These are phyloP conservation scores for Avena atlantica DNA, from an alignment of 176 grass and related monocot genomes.

Conservation along the genomic window DNA sequence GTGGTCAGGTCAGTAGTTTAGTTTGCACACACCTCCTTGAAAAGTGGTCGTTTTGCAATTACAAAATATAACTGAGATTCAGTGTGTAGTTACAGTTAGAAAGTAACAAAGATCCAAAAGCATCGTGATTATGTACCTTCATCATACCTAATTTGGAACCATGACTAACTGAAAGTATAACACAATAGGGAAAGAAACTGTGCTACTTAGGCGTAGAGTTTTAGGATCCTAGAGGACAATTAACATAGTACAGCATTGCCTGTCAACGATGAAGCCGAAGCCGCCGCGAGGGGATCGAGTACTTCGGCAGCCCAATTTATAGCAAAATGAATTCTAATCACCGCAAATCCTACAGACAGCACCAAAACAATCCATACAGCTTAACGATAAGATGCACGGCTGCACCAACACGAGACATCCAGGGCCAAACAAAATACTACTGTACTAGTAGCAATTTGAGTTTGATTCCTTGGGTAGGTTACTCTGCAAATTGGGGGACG, in stretches of 20 bases:
- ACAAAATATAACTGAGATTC: background rate
- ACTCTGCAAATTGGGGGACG: background rate
- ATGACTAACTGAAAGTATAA: background rate
- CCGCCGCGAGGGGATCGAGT: background rate
- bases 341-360: background rate
- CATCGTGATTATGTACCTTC: background rate
- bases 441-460: background rate
- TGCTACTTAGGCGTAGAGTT: background rate
- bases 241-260: background rate
- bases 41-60: background rate
- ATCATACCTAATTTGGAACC: background rate
- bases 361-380: background rate
- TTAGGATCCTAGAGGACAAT: background rate
- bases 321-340: background rate
- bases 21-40: background rate
- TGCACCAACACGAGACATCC: too few species aligned
- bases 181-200: background rate
- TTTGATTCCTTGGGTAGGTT: background rate
- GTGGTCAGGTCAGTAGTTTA: background rate
- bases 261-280: background rate
- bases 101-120: background rate
- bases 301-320: background rate
- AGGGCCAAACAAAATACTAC: background rate
- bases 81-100: background rate
- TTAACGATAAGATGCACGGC: background rate